These are phyloP conservation scores for Penicillium decumbens DNA, from an alignment of 2,329 filamentous ascomycete species.

Conservation along the genomic window DNA sequence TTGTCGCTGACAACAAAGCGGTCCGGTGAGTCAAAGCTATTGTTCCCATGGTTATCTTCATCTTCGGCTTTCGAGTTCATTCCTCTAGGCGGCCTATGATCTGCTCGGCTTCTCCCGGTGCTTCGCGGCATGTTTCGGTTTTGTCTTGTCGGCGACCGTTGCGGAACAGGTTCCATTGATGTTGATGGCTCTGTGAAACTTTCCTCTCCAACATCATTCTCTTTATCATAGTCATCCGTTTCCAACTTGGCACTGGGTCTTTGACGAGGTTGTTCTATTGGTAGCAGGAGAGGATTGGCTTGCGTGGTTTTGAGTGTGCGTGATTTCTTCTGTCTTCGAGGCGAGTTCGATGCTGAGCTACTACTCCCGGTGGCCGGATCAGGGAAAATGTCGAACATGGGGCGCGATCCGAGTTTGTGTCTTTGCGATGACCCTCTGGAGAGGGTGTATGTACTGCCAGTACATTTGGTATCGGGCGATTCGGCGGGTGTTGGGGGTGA, in stretches of 20 bases:
- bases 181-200: conserved; percentile 7
- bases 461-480: background rate
- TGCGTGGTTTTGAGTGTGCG: conserved; percentile 29
- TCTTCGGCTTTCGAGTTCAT: conserved; percentile 21
- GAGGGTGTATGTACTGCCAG: conserved; percentile 3
- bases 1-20: conserved; percentile 41
- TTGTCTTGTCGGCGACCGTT: conserved; percentile 19
- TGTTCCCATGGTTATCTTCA: conserved; percentile 24
- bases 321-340: conserved; percentile 22
- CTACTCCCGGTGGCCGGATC: conserved; percentile 22
- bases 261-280: conserved; percentile 21
- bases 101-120: conserved; percentile 8
- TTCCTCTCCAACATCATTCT: conserved; percentile 32
- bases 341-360: conserved; percentile 6
- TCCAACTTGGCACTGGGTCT: conserved; percentile 26
- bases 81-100: conserved; percentile 14
- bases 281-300: conserved; percentile 34
- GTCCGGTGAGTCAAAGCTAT: conserved; percentile 37
- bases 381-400: conserved; percentile 30
- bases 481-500: background rate
- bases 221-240: conserved; percentile 33
- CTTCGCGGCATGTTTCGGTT: conserved; percentile 9
- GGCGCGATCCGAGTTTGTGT: conserved; percentile 16
- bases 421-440: conserved; percentile 16
- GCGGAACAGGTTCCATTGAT: conserved; percentile 17